Conservation (phyloP, 306 rosid species). For the Lathyrus oleraceus region DNA sequence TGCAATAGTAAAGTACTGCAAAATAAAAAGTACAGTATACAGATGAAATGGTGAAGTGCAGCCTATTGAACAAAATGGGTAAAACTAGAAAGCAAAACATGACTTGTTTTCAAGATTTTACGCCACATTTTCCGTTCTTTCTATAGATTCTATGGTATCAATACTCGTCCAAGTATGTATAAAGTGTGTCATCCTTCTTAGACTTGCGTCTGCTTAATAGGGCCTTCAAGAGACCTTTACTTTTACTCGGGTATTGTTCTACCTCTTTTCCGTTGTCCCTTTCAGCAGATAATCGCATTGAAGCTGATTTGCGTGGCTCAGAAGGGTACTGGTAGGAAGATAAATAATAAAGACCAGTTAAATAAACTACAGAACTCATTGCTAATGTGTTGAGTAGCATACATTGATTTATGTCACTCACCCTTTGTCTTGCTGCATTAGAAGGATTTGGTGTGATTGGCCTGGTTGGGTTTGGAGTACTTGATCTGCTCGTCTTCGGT, state of each 20-base stretch:
- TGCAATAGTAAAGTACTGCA: conserved; percentile 1
- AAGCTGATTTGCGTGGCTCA: conserved; percentile 88
- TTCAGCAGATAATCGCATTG: conserved; percentile 87
- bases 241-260: conserved; percentile 87
- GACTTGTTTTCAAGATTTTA: conserved; percentile 42
- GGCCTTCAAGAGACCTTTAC: conserved; percentile 92
- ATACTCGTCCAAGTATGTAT: conserved; percentile 92
- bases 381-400: neutral
- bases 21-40: conserved; percentile 26
- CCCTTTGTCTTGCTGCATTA: conserved; percentile 68
- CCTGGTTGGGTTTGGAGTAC: conserved; percentile 79
- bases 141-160: conserved; percentile 43
- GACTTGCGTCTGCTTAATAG: conserved; percentile 96
- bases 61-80: conserved; percentile 32
- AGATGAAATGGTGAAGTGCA: conserved; percentile 27
- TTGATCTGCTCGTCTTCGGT: conserved; percentile 67
- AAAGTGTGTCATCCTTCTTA: conserved; percentile 88
- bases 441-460: conserved; percentile 86
- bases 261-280: conserved; percentile 61
- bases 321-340: conserved; percentile 71
- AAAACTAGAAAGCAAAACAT: conserved; percentile 46
- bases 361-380: conserved; percentile 3
- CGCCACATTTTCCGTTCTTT: conserved; percentile 36
- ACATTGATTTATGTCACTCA: conserved; percentile 14
- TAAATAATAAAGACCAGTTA: conserved; percentile 8